A percentile compares a stretch with the other conserved stretches of the same genome.
Evolutionary conservation across 2,329 filamentous ascomycete species (phyloP).

Genomic region (Penicillium fuscoglaucum): DNA sequence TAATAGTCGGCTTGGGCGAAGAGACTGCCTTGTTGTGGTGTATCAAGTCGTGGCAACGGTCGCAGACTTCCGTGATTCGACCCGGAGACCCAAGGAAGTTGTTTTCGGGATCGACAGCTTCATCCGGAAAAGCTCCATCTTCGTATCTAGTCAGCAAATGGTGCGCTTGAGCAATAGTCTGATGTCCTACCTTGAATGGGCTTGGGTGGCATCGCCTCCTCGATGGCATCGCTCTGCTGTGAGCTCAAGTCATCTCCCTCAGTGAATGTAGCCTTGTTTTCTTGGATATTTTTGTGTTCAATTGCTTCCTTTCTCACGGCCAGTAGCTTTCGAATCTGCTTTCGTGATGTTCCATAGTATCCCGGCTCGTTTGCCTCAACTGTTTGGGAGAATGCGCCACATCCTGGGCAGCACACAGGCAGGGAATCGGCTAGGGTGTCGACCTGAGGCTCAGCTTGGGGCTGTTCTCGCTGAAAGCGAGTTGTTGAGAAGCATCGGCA

Average conservation of each 20-base stretch:
- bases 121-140: conserved; percentile 27
- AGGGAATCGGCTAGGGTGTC: conserved; percentile 34
- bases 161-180: not conserved
- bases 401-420: conserved; percentile 61
- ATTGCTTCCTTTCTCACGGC: conserved; percentile 20
- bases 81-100: conserved; percentile 20
- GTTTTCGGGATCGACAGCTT: conserved; percentile 21
- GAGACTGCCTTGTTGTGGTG: conserved; percentile 72
- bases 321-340: conserved; percentile 46
- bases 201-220: conserved; percentile 9
- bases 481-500: conserved; percentile 25
- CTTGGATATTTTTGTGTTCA: conserved; percentile 9
- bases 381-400: conserved; percentile 61
- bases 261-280: conserved; percentile 20
- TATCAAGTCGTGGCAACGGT: conserved; percentile 79
- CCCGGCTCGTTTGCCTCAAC: conserved; percentile 56
- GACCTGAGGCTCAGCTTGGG: conserved; percentile 11
- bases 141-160: conserved; percentile 7
- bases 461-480: conserved; percentile 7
- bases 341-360: conserved; percentile 55
- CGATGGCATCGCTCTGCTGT: not conserved
- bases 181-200: conserved; percentile 17
- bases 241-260: conserved; percentile 4
- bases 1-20: conserved; percentile 77
- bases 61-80: conserved; percentile 59